Percentiles rank a stretch among this genome's conserved stretches.
phyloP scores from a whole-genome alignment of 2,329 filamentous ascomycete genomes.

The Beauveria asiatica region DNA sequence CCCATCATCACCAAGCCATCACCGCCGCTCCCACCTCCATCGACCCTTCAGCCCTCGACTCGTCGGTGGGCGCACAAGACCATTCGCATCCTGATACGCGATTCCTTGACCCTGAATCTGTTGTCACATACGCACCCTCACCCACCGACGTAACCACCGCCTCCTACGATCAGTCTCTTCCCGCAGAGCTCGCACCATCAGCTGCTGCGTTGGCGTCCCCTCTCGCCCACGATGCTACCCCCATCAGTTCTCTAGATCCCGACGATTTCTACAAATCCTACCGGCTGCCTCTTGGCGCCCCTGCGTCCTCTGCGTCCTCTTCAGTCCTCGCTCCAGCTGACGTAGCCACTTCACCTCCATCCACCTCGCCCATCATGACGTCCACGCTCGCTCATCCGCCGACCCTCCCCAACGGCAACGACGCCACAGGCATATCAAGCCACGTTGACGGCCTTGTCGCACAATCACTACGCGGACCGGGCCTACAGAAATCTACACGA shows the following conservation, averaged over 20 bases:
- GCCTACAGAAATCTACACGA: slow-evolving; percentile 34
- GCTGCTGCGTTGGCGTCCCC: slow-evolving; percentile 11
- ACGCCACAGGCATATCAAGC: slow-evolving; percentile 39
- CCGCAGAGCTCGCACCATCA: slow-evolving; percentile 5
- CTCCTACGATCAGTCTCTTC: slow-evolving; percentile 6
- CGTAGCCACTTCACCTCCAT: neutral
- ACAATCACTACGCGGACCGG: slow-evolving; percentile 30
- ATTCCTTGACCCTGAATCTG: neutral
- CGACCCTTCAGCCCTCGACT: neutral
- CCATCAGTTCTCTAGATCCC: slow-evolving; percentile 37
- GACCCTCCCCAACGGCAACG: slow-evolving; percentile 43
- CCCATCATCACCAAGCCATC: slow-evolving; percentile 16
- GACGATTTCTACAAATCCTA: slow-evolving; percentile 49
- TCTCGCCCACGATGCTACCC: slow-evolving; percentile 28
- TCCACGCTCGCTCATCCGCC: slow-evolving; percentile 34
- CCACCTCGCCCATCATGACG: slow-evolving; percentile 19
- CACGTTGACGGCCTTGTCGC: slow-evolving; percentile 33
- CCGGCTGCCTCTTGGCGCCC: slow-evolving; percentile 21
- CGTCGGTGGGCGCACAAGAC: neutral
- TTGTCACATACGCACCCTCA: slow-evolving; percentile 20
- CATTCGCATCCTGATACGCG: slow-evolving; percentile 7
- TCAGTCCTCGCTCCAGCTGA: slow-evolving; percentile 22
- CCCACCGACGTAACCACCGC: slow-evolving; percentile 16
- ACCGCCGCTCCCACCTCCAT: slow-evolving; percentile 14
- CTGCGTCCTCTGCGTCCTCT: slow-evolving; percentile 15